Conservation (phyloP, 495 filamentous ascomycete species). For the Aspergillus cristatus region DNA sequence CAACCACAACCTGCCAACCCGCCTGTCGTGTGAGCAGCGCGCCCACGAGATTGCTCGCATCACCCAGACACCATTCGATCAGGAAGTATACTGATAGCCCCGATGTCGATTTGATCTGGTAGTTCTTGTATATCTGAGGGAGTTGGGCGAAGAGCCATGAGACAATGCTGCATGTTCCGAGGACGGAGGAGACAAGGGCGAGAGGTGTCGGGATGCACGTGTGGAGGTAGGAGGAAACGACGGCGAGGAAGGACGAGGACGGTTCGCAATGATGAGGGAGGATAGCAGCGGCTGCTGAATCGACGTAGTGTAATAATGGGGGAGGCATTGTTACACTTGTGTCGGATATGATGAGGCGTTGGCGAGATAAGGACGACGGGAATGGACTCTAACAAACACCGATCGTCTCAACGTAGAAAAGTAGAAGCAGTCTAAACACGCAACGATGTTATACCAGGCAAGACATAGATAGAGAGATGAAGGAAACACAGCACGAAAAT, state of each 20-base stretch:
- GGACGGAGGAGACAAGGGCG: slow-evolving; percentile 54
- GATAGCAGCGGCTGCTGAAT: slow-evolving; percentile 11
- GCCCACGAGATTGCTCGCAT: slow-evolving; percentile 59
- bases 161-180: slow-evolving; percentile 56
- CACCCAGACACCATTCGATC: slow-evolving; percentile 60
- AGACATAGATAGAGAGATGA: too few species aligned
- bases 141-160: slow-evolving; percentile 74
- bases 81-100: slow-evolving; percentile 63
- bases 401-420: too few species aligned
- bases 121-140: slow-evolving; percentile 68
- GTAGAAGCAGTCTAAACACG: background rate
- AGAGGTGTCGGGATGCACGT: slow-evolving; percentile 60
- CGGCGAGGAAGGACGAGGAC: slow-evolving; percentile 45
- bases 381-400: too few species aligned
- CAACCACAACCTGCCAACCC: slow-evolving; percentile 60
- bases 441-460: too few species aligned
- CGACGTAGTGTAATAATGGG: slow-evolving; percentile 20
- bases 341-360: too few species aligned
- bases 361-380: too few species aligned
- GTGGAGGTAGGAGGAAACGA: slow-evolving; percentile 51
- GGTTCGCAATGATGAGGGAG: slow-evolving; percentile 58
- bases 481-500: too few species aligned
- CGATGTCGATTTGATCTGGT: slow-evolving; percentile 53
- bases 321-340: slow-evolving; percentile 16
- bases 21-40: slow-evolving; percentile 59